These are phyloP conservation scores for Neurospora sp. DNA, from an alignment of 2,329 filamentous ascomycete genomes.

Conservation along the genomic window DNA sequence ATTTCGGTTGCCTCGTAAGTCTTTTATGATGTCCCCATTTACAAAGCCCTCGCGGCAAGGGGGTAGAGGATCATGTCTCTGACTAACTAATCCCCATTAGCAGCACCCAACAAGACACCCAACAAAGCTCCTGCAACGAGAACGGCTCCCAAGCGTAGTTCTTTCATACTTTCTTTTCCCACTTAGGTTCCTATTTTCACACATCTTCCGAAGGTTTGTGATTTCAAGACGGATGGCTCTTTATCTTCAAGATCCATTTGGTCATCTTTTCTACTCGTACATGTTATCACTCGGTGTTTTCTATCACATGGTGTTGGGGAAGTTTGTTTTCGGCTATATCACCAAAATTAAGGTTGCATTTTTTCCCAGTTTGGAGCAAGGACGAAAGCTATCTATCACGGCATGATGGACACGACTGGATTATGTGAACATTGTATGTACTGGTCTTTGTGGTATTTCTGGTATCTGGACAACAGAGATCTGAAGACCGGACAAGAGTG, in stretches of 20 bases:
- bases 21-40: no score
- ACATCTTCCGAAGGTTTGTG: not conserved
- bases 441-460: no score
- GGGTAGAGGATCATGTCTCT: not conserved
- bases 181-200: not conserved
- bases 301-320: not conserved
- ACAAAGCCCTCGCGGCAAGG: no score
- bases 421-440: no score
- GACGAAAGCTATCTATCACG: not conserved
- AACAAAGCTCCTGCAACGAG: not conserved
- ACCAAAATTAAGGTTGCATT: not conserved
- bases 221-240: not conserved
- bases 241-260: not conserved
- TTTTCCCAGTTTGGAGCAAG: not conserved
- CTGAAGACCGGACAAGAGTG: no score
- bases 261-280: not conserved
- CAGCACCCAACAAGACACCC: not conserved
- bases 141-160: not conserved
- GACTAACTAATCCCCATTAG: not conserved
- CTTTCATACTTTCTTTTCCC: not conserved
- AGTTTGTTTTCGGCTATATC: not conserved
- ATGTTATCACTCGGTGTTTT: not conserved
- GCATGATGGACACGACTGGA: not conserved
- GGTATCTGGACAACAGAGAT: no score
- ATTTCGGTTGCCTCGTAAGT: constrained; percentile 48